phyloP scores from a whole-genome alignment of 176 grass and related monocot species.

The Stipa capillata region DNA sequence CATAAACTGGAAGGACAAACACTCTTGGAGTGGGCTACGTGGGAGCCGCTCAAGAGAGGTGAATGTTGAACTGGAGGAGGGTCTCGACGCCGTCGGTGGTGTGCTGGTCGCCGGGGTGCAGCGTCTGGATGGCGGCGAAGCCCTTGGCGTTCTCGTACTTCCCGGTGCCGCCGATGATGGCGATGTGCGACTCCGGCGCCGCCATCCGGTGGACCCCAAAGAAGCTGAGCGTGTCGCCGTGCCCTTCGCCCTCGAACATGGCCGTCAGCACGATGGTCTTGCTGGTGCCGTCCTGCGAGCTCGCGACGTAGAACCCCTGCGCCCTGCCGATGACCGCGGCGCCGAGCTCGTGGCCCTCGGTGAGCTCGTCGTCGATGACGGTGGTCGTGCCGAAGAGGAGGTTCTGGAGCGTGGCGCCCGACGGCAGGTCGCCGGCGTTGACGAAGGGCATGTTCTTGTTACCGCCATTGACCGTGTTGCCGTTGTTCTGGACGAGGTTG shows the following conservation, averaged over 20 bases:
- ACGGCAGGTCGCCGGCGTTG: slow-evolving; percentile 41
- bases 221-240: slow-evolving; percentile 68
- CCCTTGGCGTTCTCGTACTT: slow-evolving; percentile 72
- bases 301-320: slow-evolving; percentile 70
- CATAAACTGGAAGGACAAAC: neutral
- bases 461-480: slow-evolving; percentile 34
- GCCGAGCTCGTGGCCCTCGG: slow-evolving; percentile 59
- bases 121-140: slow-evolving; percentile 51
- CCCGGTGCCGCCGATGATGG: slow-evolving; percentile 63
- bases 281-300: slow-evolving; percentile 67
- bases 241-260: slow-evolving; percentile 40
- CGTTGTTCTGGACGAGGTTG: slow-evolving; percentile 41
- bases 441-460: slow-evolving; percentile 55
- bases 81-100: slow-evolving; percentile 56
- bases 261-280: slow-evolving; percentile 64
- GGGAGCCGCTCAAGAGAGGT: slow-evolving; percentile 43
- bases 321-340: slow-evolving; percentile 48
- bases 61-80: slow-evolving; percentile 57
- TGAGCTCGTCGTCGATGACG: slow-evolving; percentile 70
- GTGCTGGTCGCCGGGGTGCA: slow-evolving; percentile 41
- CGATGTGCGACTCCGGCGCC: slow-evolving; percentile 46
- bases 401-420: slow-evolving; percentile 39
- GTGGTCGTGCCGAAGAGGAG: slow-evolving; percentile 58
- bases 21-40: neutral
- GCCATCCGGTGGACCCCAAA: slow-evolving; percentile 52